phyloP scores from a whole-genome alignment of 2,329 filamentous ascomycete species.

The Triangularia setosa region DNA sequence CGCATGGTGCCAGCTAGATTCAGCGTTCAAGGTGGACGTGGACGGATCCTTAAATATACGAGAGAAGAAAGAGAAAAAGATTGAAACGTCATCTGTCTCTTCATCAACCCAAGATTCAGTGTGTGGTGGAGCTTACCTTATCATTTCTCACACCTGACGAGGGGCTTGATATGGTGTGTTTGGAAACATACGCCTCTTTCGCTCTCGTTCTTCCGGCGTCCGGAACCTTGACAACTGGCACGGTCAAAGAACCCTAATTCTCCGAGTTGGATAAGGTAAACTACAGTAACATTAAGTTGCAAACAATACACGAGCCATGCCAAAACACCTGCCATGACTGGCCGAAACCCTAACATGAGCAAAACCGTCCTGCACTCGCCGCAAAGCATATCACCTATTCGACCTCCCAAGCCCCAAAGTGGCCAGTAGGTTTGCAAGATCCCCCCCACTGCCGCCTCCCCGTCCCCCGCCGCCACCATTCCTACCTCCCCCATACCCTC shows the following conservation, averaged over 20 bases:
- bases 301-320: background rate
- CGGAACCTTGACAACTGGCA: background rate
- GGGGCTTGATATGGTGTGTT: background rate
- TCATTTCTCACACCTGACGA: background rate
- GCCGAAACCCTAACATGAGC: background rate
- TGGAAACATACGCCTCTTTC: background rate
- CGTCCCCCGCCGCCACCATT: background rate
- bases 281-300: background rate
- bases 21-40: background rate
- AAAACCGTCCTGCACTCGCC: too few relatives aligned
- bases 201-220: background rate
- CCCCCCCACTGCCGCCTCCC: background rate
- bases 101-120: background rate
- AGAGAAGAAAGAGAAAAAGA: background rate
- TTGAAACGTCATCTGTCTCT: background rate
- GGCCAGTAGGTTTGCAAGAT: background rate
- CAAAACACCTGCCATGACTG: background rate
- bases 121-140: background rate
- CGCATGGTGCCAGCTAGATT: too few relatives aligned
- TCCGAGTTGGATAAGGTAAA: background rate
- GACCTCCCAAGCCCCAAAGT: background rate
- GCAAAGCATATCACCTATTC: background rate
- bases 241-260: background rate
- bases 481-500: background rate
- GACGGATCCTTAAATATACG: background rate